phyloP scores from a whole-genome alignment of 2,329 filamentous ascomycete species.

The Ceratocystis variospora region DNA sequence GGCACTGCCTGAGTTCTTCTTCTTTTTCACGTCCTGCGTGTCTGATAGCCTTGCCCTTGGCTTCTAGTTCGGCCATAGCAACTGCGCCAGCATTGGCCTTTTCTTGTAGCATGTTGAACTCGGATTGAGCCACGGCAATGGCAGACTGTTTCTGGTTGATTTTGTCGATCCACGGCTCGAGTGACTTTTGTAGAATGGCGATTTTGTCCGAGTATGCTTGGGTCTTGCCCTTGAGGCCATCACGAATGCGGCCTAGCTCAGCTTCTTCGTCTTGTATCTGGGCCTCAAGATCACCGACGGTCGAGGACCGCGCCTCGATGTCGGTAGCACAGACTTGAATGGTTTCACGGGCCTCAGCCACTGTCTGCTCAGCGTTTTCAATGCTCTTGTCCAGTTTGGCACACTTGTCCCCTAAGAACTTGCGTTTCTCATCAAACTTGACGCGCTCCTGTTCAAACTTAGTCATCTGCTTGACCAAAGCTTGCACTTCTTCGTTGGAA shows the following conservation, averaged over 20 bases:
- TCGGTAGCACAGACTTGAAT: slow-evolving; percentile 67
- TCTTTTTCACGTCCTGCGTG: slow-evolving; percentile 57
- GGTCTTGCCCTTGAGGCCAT: slow-evolving; percentile 86
- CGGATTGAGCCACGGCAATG: slow-evolving; percentile 87
- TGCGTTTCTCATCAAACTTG: slow-evolving; percentile 95
- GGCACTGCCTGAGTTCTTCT: slow-evolving; percentile 60
- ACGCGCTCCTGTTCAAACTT: slow-evolving; percentile 93
- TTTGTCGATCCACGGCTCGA: slow-evolving; percentile 94
- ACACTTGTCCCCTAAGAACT: slow-evolving; percentile 78
- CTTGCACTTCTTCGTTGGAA: slow-evolving; percentile 69
- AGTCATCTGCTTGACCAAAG: slow-evolving; percentile 69
- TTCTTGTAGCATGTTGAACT: slow-evolving; percentile 80
- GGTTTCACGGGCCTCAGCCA: slow-evolving; percentile 59
- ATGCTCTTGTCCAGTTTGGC: slow-evolving; percentile 91
- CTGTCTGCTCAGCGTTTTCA: slow-evolving; percentile 58
- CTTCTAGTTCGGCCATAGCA: slow-evolving; percentile 67
- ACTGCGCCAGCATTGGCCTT: slow-evolving; percentile 77
- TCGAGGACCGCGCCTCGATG: slow-evolving; percentile 59
- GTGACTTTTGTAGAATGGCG: slow-evolving; percentile 74
- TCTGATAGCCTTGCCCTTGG: slow-evolving; percentile 62
- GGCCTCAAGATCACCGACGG: slow-evolving; percentile 63
- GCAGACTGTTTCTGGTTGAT: slow-evolving; percentile 92
- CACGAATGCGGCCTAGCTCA: slow-evolving; percentile 69
- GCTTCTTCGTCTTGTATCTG: slow-evolving; percentile 66
- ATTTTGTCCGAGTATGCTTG: slow-evolving; percentile 90